Conservation (phyloP, 2,329 filamentous ascomycete genomes). For the Knufia fluminis region DNA sequence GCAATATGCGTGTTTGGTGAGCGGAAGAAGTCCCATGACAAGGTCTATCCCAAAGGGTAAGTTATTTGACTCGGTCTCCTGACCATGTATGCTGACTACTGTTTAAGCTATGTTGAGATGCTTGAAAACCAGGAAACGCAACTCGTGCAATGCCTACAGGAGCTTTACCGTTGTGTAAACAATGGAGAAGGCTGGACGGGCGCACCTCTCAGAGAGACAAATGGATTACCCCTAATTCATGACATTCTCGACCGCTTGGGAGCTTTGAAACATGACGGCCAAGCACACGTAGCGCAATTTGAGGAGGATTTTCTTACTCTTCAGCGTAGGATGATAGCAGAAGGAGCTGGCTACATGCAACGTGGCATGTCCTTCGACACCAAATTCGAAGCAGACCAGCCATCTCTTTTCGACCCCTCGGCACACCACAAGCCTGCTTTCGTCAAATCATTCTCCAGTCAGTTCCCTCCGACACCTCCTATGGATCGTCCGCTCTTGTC, state of each 20-base stretch:
- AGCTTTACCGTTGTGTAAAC: slow-evolving; percentile 47
- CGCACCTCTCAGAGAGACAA: slow-evolving; percentile 41
- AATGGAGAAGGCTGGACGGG: slow-evolving; percentile 49
- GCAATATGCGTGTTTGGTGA: slow-evolving; percentile 57
- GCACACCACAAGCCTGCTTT: slow-evolving; percentile 15
- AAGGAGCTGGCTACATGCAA: slow-evolving; percentile 43
- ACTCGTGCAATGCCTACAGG: slow-evolving; percentile 52
- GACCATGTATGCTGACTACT: not conserved
- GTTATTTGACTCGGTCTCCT: too few relatives aligned
- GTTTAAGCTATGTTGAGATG: slow-evolving; percentile 54
- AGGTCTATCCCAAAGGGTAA: slow-evolving; percentile 58
- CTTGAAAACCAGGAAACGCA: slow-evolving; percentile 56
- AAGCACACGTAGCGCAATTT: slow-evolving; percentile 41
- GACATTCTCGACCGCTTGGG: slow-evolving; percentile 53
- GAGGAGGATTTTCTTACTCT: slow-evolving; percentile 50
- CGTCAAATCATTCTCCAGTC: slow-evolving; percentile 20
- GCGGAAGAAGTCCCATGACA: slow-evolving; percentile 57
- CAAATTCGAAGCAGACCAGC: slow-evolving; percentile 48
- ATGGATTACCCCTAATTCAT: slow-evolving; percentile 53
- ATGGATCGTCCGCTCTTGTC: slow-evolving; percentile 30
- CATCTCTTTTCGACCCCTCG: slow-evolving; percentile 26
- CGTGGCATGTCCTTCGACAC: slow-evolving; percentile 48
- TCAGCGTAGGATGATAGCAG: slow-evolving; percentile 46
- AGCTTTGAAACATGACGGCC: slow-evolving; percentile 45
- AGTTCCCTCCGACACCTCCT: slow-evolving; percentile 33